Evolutionary conservation across 2,329 filamentous ascomycete genomes (phyloP), one percentile per base, ranked within the genome.

Genomic region (Cladosporium sp.): DNA sequence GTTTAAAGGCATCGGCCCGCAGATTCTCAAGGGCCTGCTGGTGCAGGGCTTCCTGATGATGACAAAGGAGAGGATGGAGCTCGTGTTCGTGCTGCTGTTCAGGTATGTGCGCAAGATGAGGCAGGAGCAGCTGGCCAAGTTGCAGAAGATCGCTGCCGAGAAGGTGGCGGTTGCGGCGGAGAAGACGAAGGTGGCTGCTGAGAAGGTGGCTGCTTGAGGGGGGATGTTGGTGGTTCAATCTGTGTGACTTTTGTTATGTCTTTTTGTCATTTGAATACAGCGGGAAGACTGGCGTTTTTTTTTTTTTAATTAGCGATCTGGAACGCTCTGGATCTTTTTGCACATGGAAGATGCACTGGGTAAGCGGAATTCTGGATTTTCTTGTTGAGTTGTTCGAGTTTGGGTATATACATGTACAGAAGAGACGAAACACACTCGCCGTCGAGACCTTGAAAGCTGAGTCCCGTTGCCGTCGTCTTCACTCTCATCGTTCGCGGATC

Each of bases 31-130:
- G 72, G 93, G 93, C 1, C 73, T 99, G 47, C 68, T 99, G 43
- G 93, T 99, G 2, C 93, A 99, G 66, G 93, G 93, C 43, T 83
- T 99, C 50, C 76, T 99, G 34, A 99, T 99, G 93, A 99, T 96
- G 90, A 93, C 90, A 41, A 99, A 99, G 73, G 93, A 99, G 73
- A 82, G 90, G 59, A 88, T 97, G 70, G 93, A 97, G 69, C 74
- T 97, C 13, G 68, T 90, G 39, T 97, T 96, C 67, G 76, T 97
- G 56, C 73, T 96, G 22, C 79, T 99, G 44, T 84, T 96, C 70
- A 82, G 89, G 61, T 95, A 93, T 62, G 65, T 96, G 47, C 82
- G 84, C 58, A 82, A 83, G 58, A 61, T 95, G 51, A 83, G 82
- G 61, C 79, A 83, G 39, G 78, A 86, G 58, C 85, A 86, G 66